Percentiles rank a stretch among this genome's conserved stretches.
Evolutionary conservation across 805 yeast species (phyloP).

Genomic region (Wilhelminamyces savonicus): DNA sequence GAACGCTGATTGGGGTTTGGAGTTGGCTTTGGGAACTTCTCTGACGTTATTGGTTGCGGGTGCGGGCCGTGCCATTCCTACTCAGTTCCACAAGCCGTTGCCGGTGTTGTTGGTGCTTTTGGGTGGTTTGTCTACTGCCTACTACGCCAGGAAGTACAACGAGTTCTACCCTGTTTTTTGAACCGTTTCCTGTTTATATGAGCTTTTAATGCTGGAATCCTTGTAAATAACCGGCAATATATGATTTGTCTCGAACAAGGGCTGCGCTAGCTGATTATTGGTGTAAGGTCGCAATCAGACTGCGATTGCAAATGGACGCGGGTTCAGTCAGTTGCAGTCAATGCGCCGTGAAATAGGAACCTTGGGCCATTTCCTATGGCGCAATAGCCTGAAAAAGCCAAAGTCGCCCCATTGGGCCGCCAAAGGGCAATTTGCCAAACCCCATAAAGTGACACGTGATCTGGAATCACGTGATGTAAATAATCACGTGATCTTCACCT

Average conservation of each 20-base stretch:
- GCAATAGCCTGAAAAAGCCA: too few relatives aligned
- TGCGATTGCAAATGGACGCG: not conserved
- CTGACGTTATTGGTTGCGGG: slow-evolving; percentile 64
- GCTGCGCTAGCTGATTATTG: not conserved
- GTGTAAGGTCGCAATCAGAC: too few relatives aligned
- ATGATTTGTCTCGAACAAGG: not conserved
- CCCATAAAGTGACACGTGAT: too few relatives aligned
- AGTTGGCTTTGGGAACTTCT: slow-evolving; percentile 71
- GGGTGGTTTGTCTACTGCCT: slow-evolving; percentile 59
- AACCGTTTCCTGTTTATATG: not conserved
- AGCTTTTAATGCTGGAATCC: not conserved
- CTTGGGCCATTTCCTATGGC: too few relatives aligned
- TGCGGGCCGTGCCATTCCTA: slow-evolving; percentile 58
- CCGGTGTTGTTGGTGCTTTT: slow-evolving; percentile 60
- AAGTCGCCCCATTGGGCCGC: too few relatives aligned
- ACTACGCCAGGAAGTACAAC: slow-evolving; percentile 69
- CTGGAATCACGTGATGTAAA: too few relatives aligned
- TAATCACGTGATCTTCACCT: too few relatives aligned
- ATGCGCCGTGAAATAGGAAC: slow-evolving; percentile 1
- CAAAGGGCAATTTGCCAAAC: too few relatives aligned
- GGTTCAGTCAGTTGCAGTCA: not conserved
- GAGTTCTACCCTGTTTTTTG: slow-evolving; percentile 48
- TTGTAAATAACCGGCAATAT: not conserved
- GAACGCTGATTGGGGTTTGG: slow-evolving; percentile 76
- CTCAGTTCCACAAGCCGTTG: slow-evolving; percentile 62